Evolutionary conservation across 345 rosid genomes (phyloP).

Genomic region (Theobroma cacao): DNA sequence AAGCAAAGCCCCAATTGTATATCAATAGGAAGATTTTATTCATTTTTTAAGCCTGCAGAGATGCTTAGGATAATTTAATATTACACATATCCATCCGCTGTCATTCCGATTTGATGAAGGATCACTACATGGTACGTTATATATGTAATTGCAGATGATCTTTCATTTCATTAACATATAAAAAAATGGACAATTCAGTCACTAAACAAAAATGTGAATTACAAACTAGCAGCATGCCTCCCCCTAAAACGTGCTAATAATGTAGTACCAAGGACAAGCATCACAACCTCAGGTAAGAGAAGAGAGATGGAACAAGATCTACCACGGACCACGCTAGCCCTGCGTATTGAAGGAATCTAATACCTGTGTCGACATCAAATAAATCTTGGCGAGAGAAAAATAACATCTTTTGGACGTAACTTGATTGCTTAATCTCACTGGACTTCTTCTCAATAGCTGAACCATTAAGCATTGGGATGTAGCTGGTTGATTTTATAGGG

Average conservation of each 20-base stretch:
- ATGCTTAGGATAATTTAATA: too few relatives aligned
- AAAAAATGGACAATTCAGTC: conserved; percentile 2
- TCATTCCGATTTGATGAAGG: too few relatives aligned
- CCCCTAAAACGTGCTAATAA: background rate
- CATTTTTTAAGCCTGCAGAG: too few relatives aligned
- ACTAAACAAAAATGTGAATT: conserved; percentile 11
- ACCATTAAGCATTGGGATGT: conserved; percentile 60
- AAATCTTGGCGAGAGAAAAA: conserved; percentile 40
- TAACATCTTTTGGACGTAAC: conserved; percentile 53
- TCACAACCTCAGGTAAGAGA: conserved; percentile 52
- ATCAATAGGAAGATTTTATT: too few relatives aligned
- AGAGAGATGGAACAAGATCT: conserved; percentile 80
- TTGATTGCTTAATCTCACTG: conserved; percentile 41
- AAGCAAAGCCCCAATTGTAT: too few relatives aligned
- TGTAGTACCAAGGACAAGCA: background rate
- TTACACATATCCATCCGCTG: too few relatives aligned
- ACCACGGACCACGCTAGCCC: conserved; percentile 99
- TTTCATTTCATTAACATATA: background rate
- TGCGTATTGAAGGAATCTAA: conserved; percentile 80
- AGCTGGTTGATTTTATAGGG: conserved; percentile 64
- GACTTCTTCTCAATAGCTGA: conserved; percentile 40
- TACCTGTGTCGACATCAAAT: conserved; percentile 84
- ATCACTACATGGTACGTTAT: too few relatives aligned
- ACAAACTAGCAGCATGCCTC: conserved; percentile 3
- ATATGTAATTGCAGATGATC: too few relatives aligned